Evolutionary conservation across 78 protist genomes (phyloP).

Genomic region (Parvularia atlantis): DNA sequence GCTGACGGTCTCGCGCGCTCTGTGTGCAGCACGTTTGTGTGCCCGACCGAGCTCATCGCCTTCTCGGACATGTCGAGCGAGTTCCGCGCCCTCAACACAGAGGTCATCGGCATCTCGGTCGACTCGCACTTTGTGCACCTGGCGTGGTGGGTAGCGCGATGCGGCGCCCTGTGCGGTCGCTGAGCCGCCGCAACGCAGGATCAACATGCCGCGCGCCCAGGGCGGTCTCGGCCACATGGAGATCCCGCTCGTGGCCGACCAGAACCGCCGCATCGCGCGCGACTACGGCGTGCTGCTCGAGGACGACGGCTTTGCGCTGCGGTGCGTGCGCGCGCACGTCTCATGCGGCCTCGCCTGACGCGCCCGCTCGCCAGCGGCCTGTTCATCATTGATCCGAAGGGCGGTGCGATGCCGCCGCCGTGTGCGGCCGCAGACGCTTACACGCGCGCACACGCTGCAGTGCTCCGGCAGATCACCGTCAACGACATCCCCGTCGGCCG

Average conservation of each 20-base stretch:
- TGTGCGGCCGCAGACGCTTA: too few relatives aligned
- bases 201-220: slow-evolving; percentile 70
- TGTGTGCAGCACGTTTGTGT: slow-evolving; percentile 61
- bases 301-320: slow-evolving; percentile 50
- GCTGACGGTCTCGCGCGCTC: too few relatives aligned
- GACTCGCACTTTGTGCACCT: slow-evolving; percentile 44
- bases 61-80: slow-evolving; percentile 69
- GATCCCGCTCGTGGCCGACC: slow-evolving; percentile 80
- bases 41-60: slow-evolving; percentile 92
- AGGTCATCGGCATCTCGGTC: slow-evolving; percentile 62
- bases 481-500: slow-evolving; percentile 71
- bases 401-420: too few relatives aligned
- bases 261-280: slow-evolving; percentile 59
- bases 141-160: too few relatives aligned
- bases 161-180: too few relatives aligned
- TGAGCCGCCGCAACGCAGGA: too few relatives aligned
- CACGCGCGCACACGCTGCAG: too few relatives aligned
- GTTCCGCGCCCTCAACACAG: slow-evolving; percentile 53
- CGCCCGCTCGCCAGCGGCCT: slow-evolving; percentile 21
- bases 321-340: background rate
- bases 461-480: slow-evolving; percentile 47
- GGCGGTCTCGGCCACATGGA: slow-evolving; percentile 88
- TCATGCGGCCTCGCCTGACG: background rate
- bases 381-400: slow-evolving; percentile 67
- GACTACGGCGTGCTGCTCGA: slow-evolving; percentile 76